phyloP scores from a whole-genome alignment of 140 eudicot species.

The Oenanthe javanica region DNA sequence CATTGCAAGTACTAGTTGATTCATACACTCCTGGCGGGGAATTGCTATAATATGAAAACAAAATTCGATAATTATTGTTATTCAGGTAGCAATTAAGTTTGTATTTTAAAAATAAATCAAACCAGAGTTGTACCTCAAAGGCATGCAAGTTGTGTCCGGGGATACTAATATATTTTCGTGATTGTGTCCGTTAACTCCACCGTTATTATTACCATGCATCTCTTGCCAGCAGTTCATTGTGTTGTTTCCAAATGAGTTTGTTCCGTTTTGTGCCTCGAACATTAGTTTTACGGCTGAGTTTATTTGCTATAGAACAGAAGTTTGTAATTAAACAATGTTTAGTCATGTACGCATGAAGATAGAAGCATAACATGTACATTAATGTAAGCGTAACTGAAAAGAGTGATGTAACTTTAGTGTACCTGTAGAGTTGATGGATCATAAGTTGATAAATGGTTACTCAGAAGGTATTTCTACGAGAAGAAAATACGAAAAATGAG shows the following conservation, averaged over 20 bases:
- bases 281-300: conserved; percentile 14
- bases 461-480: conserved; percentile 13
- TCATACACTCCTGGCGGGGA: conserved; percentile 15
- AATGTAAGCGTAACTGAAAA: neutral
- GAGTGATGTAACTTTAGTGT: neutral
- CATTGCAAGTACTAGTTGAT: conserved; percentile 10
- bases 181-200: conserved; percentile 11
- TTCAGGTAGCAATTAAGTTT: neutral
- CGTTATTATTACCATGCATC: neutral
- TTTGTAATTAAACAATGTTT: neutral
- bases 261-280: conserved; percentile 17
- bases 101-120: neutral
- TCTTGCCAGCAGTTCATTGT: conserved; percentile 4
- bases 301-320: conserved; percentile 9
- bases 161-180: conserved; percentile 14
- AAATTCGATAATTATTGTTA: neutral
- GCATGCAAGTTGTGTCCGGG: conserved; percentile 14
- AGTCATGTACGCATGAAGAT: neutral
- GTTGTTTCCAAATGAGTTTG: conserved; percentile 9
- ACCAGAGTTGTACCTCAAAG: neutral
- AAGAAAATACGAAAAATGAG: neutral
- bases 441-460: conserved; percentile 15
- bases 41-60: conserved; percentile 6
- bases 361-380: neutral
- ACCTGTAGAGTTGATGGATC: conserved; percentile 21